Conservation (phyloP, 2,329 filamentous ascomycete species). For the Aureobasidium melanogenum region DNA sequence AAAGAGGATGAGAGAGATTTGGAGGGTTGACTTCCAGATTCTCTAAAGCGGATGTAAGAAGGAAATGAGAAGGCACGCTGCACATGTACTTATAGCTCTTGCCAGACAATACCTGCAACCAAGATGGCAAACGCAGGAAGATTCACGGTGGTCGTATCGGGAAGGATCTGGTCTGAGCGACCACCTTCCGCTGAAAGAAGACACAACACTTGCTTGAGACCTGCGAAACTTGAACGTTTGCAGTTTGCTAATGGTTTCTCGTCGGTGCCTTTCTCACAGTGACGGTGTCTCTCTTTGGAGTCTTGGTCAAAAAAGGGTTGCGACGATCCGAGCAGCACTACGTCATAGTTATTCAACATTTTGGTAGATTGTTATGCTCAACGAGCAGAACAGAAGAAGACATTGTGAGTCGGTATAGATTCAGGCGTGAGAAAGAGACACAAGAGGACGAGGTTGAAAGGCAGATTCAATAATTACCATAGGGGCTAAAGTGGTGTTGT, state of each 20-base stretch:
- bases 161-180: neutral
- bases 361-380: neutral
- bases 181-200: neutral
- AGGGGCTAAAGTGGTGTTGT: conserved; percentile 3
- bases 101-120: neutral
- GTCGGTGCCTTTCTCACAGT: neutral
- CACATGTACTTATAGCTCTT: conserved; percentile 7
- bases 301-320: neutral
- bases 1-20: neutral
- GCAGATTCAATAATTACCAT: conserved; percentile 4
- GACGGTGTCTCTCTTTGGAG: conserved; percentile 3
- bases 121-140: neutral
- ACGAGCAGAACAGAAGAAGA: neutral
- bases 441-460: neutral
- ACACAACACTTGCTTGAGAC: neutral
- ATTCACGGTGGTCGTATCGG: neutral
- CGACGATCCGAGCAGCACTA: neutral
- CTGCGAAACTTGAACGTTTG: neutral
- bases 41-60: neutral
- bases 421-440: neutral
- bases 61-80: neutral
- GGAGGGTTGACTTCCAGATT: conserved; percentile 1
- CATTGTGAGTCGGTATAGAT: neutral
- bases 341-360: neutral
- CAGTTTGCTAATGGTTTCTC: neutral